Base-by-base conservation (phyloP, 768 basidiomycete genomes). In the Cystofilobasidium ferigula region DNA sequence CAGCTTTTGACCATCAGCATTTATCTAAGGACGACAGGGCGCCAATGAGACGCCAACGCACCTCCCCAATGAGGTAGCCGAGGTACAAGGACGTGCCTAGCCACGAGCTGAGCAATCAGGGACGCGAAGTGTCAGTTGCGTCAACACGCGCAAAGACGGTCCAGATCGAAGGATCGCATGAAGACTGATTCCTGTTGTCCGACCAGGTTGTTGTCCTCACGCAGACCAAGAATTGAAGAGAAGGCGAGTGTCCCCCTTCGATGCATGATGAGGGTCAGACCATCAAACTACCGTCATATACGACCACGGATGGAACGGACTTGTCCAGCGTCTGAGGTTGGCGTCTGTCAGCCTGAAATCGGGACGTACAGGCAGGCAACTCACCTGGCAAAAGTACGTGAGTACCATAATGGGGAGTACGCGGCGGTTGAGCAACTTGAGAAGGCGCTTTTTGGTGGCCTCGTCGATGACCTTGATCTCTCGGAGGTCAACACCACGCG, bases 171-270 rank as follows among this genome's bases (percentile, higher is more conserved):
- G n/a, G n/a, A n/a, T n/a, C n/a, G n/a, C n/a, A n/a, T n/a, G n/a
- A n/a, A n/a, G n/a, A 81, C 79, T 1, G 79, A 77, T 69, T 82
- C 82, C 71, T 82, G 76, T 71, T 82, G 81, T 0, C 82, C 81
- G 30, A 76, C 73, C 18, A 83, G 77, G 56, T 78, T 69, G 5
- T 77, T 78, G 69, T 82, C 81, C 66, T 63, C 63, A 38, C 70
- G 71, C 26, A 74, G 70, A 35, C 72, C 71, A 72, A 73, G 72
- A 60, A 74, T 69, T 1, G 72, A 69, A 1, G 69, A 70, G 57
- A 71, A 71, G 9, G 72, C 72, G 3, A 73, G 68, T 10, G 72
- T 73, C 12, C 67, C 68, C 64, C 45, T 47, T 2, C 10, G 20
- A 22, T 58, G 32, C 13, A n/a, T 5, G 7, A 32, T 32, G 22